Percentiles rank a stretch among this genome's conserved stretches.
phyloP scores from a whole-genome alignment of 83 land plant genomes.

The Picea abies region DNA sequence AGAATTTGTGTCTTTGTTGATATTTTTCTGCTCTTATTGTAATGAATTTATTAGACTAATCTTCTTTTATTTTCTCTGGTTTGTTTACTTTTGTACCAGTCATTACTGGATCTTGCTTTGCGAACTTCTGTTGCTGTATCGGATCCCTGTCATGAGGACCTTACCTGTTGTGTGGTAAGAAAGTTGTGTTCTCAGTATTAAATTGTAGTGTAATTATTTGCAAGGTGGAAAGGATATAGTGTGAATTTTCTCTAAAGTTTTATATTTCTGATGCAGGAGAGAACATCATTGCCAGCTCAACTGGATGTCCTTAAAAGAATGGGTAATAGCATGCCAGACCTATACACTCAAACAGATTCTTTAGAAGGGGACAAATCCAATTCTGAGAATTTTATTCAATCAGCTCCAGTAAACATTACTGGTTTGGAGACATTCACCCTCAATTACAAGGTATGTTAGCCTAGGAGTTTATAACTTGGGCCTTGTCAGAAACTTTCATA shows the following conservation, averaged over 20 bases:
- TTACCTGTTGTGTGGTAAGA: constrained; percentile 88
- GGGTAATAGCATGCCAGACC: constrained; percentile 37
- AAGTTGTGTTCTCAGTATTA: background rate
- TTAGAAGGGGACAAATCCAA: constrained; percentile 20
- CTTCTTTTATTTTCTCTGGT: background rate
- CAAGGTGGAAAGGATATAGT: background rate
- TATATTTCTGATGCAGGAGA: constrained; percentile 42
- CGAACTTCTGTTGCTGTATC: constrained; percentile 94
- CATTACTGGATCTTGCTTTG: constrained; percentile 94
- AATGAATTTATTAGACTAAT: no score
- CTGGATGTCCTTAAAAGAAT: constrained; percentile 48
- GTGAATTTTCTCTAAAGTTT: background rate
- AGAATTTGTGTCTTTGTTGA: no score
- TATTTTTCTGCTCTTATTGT: no score
- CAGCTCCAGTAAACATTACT: constrained; percentile 67
- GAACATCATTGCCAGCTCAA: constrained; percentile 44
- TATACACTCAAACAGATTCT: constrained; percentile 17
- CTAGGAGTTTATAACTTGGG: background rate
- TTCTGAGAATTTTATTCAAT: constrained; percentile 29
- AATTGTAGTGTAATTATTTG: background rate
- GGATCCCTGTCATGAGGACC: constrained; percentile 94
- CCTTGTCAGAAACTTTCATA: background rate
- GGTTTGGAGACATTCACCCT: constrained; percentile 95
- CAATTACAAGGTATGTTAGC: constrained; percentile 81
- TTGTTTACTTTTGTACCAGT: constrained; percentile 41